phyloP scores from a whole-genome alignment of 73 alveolate genomes.

The Paramecium caudatum region DNA sequence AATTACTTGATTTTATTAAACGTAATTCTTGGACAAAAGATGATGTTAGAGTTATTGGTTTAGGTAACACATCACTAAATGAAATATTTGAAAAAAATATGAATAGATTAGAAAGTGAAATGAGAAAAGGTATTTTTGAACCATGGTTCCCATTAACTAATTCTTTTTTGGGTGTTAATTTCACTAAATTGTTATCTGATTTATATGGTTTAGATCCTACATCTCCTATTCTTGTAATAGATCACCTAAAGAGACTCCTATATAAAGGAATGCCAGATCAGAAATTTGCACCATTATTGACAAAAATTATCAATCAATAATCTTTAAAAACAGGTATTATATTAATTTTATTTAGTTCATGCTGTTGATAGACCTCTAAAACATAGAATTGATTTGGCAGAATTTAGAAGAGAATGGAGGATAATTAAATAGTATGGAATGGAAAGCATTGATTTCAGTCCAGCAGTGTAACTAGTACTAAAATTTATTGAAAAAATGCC shows the following conservation, averaged over 20 bases:
- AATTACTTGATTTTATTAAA: conserved; percentile 12
- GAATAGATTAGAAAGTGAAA: conserved; percentile 34
- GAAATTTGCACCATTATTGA: neutral
- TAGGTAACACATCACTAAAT: neutral
- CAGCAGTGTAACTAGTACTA: neutral
- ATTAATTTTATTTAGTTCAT: conserved; percentile 7
- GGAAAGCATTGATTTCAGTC: neutral
- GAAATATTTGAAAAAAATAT: neutral
- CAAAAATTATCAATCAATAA: conserved; percentile 7
- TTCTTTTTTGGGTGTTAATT: conserved; percentile 4
- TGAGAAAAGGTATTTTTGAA: conserved; percentile 56
- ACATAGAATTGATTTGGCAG: conserved; percentile 31
- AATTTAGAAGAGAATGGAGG: conserved; percentile 51
- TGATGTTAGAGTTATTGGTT: conserved; percentile 24
- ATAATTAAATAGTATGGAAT: conserved; percentile 14
- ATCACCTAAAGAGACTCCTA: conserved; percentile 28
- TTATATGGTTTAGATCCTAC: conserved; percentile 16
- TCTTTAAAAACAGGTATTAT: neutral
- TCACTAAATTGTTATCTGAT: conserved; percentile 20
- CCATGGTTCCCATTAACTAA: conserved; percentile 41
- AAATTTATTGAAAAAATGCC: neutral
- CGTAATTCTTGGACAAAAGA: neutral
- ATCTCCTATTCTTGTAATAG: conserved; percentile 48
- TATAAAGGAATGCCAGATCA: conserved; percentile 37
- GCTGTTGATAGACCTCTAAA: conserved; percentile 54